A percentile compares a stretch with the other conserved stretches of the same genome.
phyloP scores from a whole-genome alignment of 768 basidiomycete genomes.

The Neoboletus brunneissimus region DNA sequence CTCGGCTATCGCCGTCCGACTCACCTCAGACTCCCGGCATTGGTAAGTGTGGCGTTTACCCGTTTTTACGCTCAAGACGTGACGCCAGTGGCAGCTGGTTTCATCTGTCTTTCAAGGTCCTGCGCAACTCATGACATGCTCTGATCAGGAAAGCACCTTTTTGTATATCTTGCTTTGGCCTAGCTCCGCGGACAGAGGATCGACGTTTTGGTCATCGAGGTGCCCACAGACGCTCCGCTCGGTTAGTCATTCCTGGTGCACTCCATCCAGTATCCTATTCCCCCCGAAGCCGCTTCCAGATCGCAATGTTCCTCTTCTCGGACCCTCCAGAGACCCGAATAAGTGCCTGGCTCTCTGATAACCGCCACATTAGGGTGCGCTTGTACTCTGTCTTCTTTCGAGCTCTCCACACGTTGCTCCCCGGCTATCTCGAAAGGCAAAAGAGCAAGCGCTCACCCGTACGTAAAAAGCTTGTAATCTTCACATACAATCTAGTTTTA shows the following conservation, averaged over 20 bases:
- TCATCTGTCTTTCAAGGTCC: background rate
- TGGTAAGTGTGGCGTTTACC: background rate
- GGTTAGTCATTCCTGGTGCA: slow-evolving; percentile 3
- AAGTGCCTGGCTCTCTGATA: background rate
- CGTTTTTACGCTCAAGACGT: background rate
- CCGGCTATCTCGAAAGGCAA: background rate
- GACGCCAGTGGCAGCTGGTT: background rate
- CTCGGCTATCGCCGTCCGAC: slow-evolving; percentile 14
- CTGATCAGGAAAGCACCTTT: background rate
- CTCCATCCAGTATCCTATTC: background rate
- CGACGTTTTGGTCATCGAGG: slow-evolving; percentile 2
- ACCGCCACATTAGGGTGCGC: background rate
- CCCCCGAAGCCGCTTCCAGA: background rate
- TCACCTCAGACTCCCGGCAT: background rate
- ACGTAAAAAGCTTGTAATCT: slow-evolving; percentile 6
- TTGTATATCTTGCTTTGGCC: background rate
- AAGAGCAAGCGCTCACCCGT: background rate
- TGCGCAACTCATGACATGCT: background rate
- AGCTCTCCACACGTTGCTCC: background rate
- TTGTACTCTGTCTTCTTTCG: background rate
- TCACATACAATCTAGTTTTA: background rate
- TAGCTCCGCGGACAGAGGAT: slow-evolving; percentile 13
- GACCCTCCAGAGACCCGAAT: background rate
- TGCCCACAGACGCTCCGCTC: slow-evolving; percentile 4
- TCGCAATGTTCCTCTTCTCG: background rate